Evolutionary conservation across 2,329 filamentous ascomycete genomes (phyloP).

Genomic region (Domatiomyces globalis): DNA sequence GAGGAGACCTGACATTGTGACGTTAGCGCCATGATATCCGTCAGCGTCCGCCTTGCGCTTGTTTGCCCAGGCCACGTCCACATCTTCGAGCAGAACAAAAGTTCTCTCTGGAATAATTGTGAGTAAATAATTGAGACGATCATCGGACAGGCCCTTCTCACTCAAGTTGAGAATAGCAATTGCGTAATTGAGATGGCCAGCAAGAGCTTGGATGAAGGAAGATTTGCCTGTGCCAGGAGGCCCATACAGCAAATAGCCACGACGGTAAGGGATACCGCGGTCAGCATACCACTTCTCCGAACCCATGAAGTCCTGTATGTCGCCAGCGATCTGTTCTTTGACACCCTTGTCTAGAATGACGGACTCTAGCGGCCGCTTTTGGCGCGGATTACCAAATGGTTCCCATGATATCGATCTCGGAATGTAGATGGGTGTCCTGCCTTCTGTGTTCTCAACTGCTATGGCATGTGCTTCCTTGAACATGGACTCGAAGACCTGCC

Average conservation of each 20-base stretch:
- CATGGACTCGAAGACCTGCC: conserved; percentile 77
- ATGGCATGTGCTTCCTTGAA: conserved; percentile 76
- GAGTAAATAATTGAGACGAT: conserved; percentile 71
- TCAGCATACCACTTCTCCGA: conserved; percentile 82
- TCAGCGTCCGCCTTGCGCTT: conserved; percentile 62
- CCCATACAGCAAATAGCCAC: conserved; percentile 78
- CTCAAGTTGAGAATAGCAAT: conserved; percentile 87
- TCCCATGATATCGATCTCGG: conserved; percentile 74
- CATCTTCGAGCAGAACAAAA: conserved; percentile 73
- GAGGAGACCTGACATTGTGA: conserved; percentile 84
- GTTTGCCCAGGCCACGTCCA: conserved; percentile 80
- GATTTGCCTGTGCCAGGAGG: conserved; percentile 88
- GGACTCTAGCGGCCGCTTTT: conserved; percentile 74
- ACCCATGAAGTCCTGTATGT: conserved; percentile 68
- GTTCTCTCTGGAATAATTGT: conserved; percentile 74
- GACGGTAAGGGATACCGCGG: conserved; percentile 81
- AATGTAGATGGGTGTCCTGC: conserved; percentile 85
- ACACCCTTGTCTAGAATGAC: conserved; percentile 76
- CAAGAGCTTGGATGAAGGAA: conserved; percentile 89
- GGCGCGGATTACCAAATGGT: conserved; percentile 66
- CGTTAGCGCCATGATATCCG: conserved; percentile 73
- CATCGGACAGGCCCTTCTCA: conserved; percentile 78
- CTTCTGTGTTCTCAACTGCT: conserved; percentile 66
- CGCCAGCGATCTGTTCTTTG: conserved; percentile 63
- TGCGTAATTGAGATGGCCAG: conserved; percentile 81